Conservation (phyloP, 202 grass and related monocot genomes). For the Eragrostis tef region DNA sequence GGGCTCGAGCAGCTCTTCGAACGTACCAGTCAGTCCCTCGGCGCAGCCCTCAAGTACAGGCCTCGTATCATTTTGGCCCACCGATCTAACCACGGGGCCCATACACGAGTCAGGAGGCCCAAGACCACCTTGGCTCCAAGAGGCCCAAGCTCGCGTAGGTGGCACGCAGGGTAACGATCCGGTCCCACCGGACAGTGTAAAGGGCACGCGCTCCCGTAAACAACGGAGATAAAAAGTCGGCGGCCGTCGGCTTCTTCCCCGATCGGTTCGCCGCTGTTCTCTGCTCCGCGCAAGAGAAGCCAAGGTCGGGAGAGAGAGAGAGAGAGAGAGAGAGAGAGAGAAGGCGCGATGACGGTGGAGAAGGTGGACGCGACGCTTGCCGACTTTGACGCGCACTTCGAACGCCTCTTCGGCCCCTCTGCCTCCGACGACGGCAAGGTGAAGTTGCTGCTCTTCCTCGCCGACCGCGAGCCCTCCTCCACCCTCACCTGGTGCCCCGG, state of each 20-base stretch:
- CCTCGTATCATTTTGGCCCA: neutral
- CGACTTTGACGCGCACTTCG: slow-evolving; percentile 49
- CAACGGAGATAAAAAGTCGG: neutral
- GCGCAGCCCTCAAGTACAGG: neutral
- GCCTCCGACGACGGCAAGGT: slow-evolving; percentile 31
- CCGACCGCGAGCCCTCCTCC: slow-evolving; percentile 76
- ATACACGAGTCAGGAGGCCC: neutral
- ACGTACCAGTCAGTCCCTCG: neutral
- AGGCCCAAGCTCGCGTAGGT: slow-evolving; percentile 11
- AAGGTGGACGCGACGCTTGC: slow-evolving; percentile 53
- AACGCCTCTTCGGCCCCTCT: slow-evolving; percentile 9
- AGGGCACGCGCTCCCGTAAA: slow-evolving; percentile 23
- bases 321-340: too few species aligned
- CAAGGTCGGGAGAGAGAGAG: neutral
- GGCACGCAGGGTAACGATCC: neutral
- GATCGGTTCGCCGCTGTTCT: neutral
- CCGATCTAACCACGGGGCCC: too few species aligned
- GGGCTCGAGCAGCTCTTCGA: neutral
- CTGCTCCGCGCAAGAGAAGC: neutral
- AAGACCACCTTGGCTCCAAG: neutral
- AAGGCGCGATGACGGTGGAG: slow-evolving; percentile 50
- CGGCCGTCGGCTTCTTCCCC: slow-evolving; percentile 1
- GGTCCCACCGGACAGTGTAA: neutral
- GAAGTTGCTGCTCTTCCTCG: slow-evolving; percentile 89
- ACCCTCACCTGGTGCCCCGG: slow-evolving; percentile 85